Percentiles rank a stretch among this genome's conserved stretches.
phyloP scores from a whole-genome alignment of 441 rosid species.

The Adansonia madagascariensis region DNA sequence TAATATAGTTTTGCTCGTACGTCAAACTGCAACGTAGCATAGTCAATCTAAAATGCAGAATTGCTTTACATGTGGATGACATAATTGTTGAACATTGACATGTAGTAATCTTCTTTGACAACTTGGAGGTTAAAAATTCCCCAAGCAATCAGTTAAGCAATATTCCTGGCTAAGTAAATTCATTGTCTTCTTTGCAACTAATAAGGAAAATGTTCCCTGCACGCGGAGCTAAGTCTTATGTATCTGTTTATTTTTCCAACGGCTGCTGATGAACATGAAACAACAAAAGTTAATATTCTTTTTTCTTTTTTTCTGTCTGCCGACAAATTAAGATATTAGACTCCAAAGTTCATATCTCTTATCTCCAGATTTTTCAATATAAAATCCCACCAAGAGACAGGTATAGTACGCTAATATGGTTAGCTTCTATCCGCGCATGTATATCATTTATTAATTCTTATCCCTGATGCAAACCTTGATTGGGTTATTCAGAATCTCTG shows the following conservation, averaged over 20 bases:
- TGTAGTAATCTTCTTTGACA: background rate
- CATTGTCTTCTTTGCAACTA: background rate
- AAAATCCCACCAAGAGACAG: background rate
- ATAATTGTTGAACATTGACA: background rate
- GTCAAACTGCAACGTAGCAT: background rate
- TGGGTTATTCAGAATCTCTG: background rate
- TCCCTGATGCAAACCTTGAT: background rate
- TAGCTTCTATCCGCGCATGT: background rate
- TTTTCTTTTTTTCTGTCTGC: too few relatives aligned
- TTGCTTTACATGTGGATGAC: background rate
- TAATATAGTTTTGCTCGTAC: background rate
- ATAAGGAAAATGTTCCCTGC: background rate
- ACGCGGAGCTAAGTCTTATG: background rate
- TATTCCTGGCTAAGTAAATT: background rate
- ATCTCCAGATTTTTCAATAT: background rate
- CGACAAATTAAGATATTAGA: background rate
- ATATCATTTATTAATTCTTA: too few relatives aligned
- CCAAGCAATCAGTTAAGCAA: background rate
- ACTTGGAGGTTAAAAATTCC: background rate
- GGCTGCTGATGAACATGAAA: background rate
- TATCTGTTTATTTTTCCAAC: background rate
- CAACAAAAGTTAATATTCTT: background rate
- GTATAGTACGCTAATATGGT: background rate
- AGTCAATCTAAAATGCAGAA: background rate
- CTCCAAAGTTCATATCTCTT: too few relatives aligned